Conservation (phyloP, 1,284 basidiomycete genomes). For the Puccinia polysora region DNA sequence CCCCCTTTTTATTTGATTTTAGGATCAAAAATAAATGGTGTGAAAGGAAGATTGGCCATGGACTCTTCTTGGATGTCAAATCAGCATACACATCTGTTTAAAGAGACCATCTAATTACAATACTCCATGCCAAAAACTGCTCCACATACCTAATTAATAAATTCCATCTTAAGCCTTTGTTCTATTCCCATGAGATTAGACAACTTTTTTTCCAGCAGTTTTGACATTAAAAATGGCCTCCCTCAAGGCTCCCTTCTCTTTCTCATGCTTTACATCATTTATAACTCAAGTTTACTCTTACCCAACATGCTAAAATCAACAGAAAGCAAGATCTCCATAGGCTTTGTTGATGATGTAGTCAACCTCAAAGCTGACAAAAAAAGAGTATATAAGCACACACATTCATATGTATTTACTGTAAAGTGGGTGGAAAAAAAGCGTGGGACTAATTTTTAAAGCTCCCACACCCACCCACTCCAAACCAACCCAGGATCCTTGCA, state of each 20-base stretch:
- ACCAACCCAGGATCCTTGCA: no score
- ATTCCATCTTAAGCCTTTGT: neutral
- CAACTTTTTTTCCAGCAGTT: neutral
- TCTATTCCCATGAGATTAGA: neutral
- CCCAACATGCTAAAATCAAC: no score
- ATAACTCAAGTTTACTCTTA: slow-evolving; percentile 1
- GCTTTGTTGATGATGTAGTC: no score
- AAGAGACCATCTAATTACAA: neutral
- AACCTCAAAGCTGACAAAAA: no score
- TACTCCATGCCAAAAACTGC: neutral
- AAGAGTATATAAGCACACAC: no score
- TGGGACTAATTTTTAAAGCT: no score
- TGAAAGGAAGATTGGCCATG: neutral
- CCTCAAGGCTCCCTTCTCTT: slow-evolving; percentile 9
- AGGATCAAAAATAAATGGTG: slow-evolving; percentile 3
- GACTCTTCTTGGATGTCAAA: slow-evolving; percentile 13
- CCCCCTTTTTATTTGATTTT: neutral
- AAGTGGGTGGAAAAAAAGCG: no score
- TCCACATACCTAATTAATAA: neutral
- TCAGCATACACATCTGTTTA: slow-evolving; percentile 8
- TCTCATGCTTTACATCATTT: neutral
- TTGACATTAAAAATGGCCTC: neutral
- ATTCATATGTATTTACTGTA: no score
- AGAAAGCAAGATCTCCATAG: no score
- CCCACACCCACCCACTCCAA: no score